Evolutionary conservation across 2,329 filamentous ascomycete genomes (phyloP), one percentile per base, ranked within the genome.

Genomic region (Colletotrichum sp.): DNA sequence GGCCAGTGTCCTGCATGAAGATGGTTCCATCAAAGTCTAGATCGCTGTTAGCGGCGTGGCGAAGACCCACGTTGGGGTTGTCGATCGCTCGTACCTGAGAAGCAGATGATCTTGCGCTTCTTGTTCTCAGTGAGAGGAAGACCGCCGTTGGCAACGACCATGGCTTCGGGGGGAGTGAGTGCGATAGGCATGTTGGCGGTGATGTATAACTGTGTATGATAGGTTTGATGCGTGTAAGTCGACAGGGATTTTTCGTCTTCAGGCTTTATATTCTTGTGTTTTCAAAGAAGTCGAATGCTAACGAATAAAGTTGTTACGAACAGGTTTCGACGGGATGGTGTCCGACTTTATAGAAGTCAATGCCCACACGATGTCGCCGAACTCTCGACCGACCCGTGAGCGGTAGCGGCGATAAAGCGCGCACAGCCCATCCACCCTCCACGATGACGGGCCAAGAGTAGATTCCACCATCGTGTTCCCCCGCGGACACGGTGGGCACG

Each of bases 11-110:
- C 87, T 93, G 91, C 88, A 93, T 92, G 86, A 93, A 93, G 77
- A 94, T 94, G 6, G 92, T 94, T 77, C 92, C 92, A 82, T 94
- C 92, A 79, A 94, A 94, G 83, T 94, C 92, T 93, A 74, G 34
- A 65, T 10, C 1, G 7, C 15, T 77, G 71, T 82, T 75, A 80
- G 78, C 52, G 30, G 4, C 28, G 67, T 63, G 24, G 24, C 10
- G 26, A 43, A 15, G 16, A 61, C 36, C 10, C 18, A 24, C 16
- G 32, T 57, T 6, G 16, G 7, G 12, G 5, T 18, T 15, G 71
- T 63, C 65, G 52, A 70, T 63, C 21, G 67, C 24, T 75, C 84
- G 68, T 86, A 90, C 88, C 89, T 79, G 90, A 91, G 80, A 91
- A 91, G 81, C 89, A 90, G 75, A 91, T 88, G 72, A 91, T 89